phyloP scores from a whole-genome alignment of 2,329 filamentous ascomycete genomes.

The Phaeophleospora eucalypticola region DNA sequence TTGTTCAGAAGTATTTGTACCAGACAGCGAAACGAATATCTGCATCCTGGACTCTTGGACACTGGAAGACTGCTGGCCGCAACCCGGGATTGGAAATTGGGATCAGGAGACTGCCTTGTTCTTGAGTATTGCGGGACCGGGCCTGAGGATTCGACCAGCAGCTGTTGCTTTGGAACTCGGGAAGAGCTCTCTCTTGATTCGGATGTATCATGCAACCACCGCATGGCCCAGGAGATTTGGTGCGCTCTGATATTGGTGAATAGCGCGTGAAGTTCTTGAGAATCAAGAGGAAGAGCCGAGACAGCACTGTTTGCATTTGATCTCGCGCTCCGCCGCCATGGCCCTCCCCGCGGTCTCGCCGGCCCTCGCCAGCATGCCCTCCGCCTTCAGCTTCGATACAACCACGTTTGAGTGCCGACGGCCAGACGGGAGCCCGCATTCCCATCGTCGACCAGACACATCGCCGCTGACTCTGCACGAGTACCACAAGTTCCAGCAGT shows the following conservation, averaged over 20 bases:
- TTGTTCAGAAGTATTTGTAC: neutral
- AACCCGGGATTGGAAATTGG: too few species aligned
- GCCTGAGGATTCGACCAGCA: too few species aligned
- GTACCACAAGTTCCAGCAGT: conserved; percentile 18
- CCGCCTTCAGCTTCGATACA: neutral
- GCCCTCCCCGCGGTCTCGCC: neutral
- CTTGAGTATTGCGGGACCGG: too few species aligned
- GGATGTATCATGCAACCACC: neutral
- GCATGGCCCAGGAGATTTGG: neutral
- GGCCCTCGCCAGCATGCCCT: neutral
- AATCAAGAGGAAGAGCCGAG: neutral
- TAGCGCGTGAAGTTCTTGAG: neutral
- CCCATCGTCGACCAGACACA: conserved; percentile 9
- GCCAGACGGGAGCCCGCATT: neutral
- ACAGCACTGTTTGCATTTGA: too few species aligned
- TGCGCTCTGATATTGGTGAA: neutral
- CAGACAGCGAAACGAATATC: neutral
- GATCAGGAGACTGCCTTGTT: too few species aligned
- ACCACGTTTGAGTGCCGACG: neutral
- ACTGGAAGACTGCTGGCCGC: too few species aligned
- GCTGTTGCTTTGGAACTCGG: too few species aligned
- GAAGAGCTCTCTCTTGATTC: too few species aligned
- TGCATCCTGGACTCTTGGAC: neutral
- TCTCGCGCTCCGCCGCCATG: too few species aligned
- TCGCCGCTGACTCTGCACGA: conserved; percentile 19